phyloP scores from a whole-genome alignment of 768 basidiomycete species.

The Mycena galericulata region DNA sequence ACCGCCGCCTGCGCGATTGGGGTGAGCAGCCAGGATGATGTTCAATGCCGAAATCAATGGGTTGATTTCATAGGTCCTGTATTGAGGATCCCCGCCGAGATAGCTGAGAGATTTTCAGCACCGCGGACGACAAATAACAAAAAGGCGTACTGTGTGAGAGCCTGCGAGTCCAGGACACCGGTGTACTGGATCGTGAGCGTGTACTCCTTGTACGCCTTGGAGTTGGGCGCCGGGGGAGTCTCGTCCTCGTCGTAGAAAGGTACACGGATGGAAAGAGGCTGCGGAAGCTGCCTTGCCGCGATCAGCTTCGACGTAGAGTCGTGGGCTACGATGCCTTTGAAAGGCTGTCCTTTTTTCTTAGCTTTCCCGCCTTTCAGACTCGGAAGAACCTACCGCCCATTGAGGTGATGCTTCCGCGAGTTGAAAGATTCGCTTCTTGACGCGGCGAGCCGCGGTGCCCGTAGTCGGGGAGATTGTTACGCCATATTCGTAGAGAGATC shows the following conservation, averaged over 20 bases:
- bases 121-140: constrained; percentile 45
- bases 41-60: constrained; percentile 75
- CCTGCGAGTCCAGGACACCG: constrained; percentile 65
- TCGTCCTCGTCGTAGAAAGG: constrained; percentile 66
- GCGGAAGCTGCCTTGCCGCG: constrained; percentile 56
- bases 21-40: constrained; percentile 68
- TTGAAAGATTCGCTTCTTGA: constrained; percentile 71
- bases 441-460: constrained; percentile 61
- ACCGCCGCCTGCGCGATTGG: constrained; percentile 63
- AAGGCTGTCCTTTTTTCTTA: no score
- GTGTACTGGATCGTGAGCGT: constrained; percentile 56
- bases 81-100: constrained; percentile 64
- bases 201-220: constrained; percentile 57
- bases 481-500: constrained; percentile 70
- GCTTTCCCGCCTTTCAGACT: constrained; percentile 55
- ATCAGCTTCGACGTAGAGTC: constrained; percentile 67
- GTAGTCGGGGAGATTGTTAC: constrained; percentile 66
- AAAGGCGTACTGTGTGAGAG: constrained; percentile 52
- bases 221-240: constrained; percentile 51
- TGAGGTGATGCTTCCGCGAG: constrained; percentile 65
- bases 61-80: constrained; percentile 66
- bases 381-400: constrained; percentile 57
- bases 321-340: constrained; percentile 58
- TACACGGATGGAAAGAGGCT: constrained; percentile 58
- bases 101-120: constrained; percentile 56